These are phyloP conservation scores for Globisporangium paddicum DNA, from an alignment of 352 stramenopile genomes.

Conservation along the genomic window DNA sequence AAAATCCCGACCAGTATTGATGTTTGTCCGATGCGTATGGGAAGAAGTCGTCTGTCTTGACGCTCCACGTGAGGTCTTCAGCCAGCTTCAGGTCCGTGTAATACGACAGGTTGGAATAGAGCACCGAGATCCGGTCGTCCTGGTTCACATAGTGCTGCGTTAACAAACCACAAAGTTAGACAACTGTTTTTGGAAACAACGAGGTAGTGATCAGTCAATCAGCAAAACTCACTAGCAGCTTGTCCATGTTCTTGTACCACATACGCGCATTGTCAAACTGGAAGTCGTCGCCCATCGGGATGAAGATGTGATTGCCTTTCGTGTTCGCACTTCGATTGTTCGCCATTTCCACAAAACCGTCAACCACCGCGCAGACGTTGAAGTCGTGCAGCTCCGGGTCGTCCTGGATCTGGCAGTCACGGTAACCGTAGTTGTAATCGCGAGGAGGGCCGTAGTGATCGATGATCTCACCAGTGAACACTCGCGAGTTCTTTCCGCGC, in stretches of 20 bases:
- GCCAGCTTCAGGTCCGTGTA: slow-evolving; percentile 94
- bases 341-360: slow-evolving; percentile 79
- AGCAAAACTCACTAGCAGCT: slow-evolving; percentile 79
- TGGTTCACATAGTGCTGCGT: slow-evolving; percentile 88
- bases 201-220: too few relatives aligned
- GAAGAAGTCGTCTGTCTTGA: slow-evolving; percentile 97
- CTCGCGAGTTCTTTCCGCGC: slow-evolving; percentile 72
- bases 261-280: slow-evolving; percentile 85
- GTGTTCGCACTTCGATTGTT: slow-evolving; percentile 64
- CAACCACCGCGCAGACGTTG: slow-evolving; percentile 84
- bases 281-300: slow-evolving; percentile 95
- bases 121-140: slow-evolving; percentile 89
- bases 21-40: slow-evolving; percentile 92
- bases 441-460: slow-evolving; percentile 71
- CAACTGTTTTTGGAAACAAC: neutral
- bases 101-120: slow-evolving; percentile 95
- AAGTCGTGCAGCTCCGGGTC: slow-evolving; percentile 83
- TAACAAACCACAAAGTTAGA: neutral
- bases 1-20: slow-evolving; percentile 96
- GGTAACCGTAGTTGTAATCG: slow-evolving; percentile 70
- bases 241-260: slow-evolving; percentile 96
- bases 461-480: slow-evolving; percentile 88
- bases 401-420: slow-evolving; percentile 81
- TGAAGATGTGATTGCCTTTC: slow-evolving; percentile 81
- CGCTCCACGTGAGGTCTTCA: slow-evolving; percentile 69